These are phyloP conservation scores for Thelonectria rubi DNA, from an alignment of 2,329 filamentous ascomycete genomes.

Conservation along the genomic window DNA sequence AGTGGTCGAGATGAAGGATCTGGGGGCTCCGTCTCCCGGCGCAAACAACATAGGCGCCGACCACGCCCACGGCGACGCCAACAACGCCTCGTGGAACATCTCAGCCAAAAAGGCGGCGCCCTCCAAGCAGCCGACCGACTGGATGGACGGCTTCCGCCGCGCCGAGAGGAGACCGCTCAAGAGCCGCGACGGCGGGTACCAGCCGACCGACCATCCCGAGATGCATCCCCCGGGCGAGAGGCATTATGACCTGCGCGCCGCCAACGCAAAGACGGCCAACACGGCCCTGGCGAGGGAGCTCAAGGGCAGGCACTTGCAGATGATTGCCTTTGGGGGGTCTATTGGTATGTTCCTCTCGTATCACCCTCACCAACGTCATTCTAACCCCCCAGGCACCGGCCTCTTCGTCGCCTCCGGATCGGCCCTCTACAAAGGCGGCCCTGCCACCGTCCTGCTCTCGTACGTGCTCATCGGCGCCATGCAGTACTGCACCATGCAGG, in stretches of 20 bases:
- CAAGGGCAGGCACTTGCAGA: slow-evolving; percentile 88
- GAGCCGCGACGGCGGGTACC: slow-evolving; percentile 37
- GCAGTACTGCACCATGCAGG: slow-evolving; percentile 92
- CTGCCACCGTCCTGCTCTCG: slow-evolving; percentile 78
- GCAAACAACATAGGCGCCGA: not conserved
- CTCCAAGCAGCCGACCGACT: slow-evolving; percentile 10
- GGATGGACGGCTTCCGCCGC: slow-evolving; percentile 29
- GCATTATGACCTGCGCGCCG: slow-evolving; percentile 64
- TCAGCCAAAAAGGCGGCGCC: slow-evolving; percentile 14
- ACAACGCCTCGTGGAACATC: slow-evolving; percentile 19
- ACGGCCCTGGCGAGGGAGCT: slow-evolving; percentile 79
- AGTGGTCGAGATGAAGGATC: slow-evolving; percentile 25
- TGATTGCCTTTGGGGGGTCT: slow-evolving; percentile 96
- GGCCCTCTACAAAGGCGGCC: slow-evolving; percentile 78
- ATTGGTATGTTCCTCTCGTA: slow-evolving; percentile 76
- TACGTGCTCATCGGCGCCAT: slow-evolving; percentile 83
- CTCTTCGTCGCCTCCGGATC: slow-evolving; percentile 85
- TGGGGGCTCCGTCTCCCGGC: not conserved
- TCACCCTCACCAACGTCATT: not conserved
- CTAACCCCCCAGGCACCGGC: slow-evolving; percentile 68
- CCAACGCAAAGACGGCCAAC: slow-evolving; percentile 77
- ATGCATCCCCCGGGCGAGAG: slow-evolving; percentile 48
- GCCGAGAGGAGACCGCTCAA: slow-evolving; percentile 29
- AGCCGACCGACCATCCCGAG: slow-evolving; percentile 36
- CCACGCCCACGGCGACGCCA: not conserved